phyloP scores from a whole-genome alignment of 768 basidiomycete genomes.

The Suillus brevipes region DNA sequence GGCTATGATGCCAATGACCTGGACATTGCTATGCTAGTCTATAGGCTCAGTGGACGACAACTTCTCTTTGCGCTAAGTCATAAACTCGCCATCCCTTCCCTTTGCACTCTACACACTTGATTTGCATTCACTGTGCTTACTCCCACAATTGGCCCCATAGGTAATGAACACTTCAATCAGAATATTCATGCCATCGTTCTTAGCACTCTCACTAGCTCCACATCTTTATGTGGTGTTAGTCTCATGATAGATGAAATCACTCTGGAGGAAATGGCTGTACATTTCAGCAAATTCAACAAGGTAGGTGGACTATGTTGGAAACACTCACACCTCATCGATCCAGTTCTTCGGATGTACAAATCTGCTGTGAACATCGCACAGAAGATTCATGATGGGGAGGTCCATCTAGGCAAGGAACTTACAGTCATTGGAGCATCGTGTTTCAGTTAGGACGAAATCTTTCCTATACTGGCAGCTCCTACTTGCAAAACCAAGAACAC shows the following conservation, averaged over 20 bases:
- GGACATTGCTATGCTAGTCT: slow-evolving; percentile 12
- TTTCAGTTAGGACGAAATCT: slow-evolving; percentile 4
- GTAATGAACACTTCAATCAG: not conserved
- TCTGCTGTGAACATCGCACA: slow-evolving; percentile 4
- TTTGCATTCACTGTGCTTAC: slow-evolving; percentile 3
- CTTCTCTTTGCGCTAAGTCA: slow-evolving; percentile 18
- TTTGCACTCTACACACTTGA: slow-evolving; percentile 9
- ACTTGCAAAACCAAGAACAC: slow-evolving; percentile 16
- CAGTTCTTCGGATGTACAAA: slow-evolving; percentile 2
- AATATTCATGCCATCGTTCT: slow-evolving; percentile 16
- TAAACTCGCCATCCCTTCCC: slow-evolving; percentile 11
- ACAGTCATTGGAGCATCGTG: slow-evolving; percentile 11
- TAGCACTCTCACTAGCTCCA: not conserved
- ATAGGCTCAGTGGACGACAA: slow-evolving; percentile 9
- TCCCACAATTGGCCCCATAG: slow-evolving; percentile 13
- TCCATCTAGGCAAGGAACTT: slow-evolving; percentile 18
- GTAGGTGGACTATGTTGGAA: slow-evolving; percentile 16
- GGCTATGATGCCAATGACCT: not conserved
- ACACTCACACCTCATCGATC: slow-evolving; percentile 5
- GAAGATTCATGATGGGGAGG: not conserved
- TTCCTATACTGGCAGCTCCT: slow-evolving; percentile 12
- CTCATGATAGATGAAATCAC: slow-evolving; percentile 17
- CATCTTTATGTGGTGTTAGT: slow-evolving; percentile 7
- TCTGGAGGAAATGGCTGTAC: slow-evolving; percentile 9
- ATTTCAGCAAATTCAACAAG: slow-evolving; percentile 12